Base-by-base conservation (phyloP, 1,284 basidiomycete species). In the Termitomyces sp. region DNA sequence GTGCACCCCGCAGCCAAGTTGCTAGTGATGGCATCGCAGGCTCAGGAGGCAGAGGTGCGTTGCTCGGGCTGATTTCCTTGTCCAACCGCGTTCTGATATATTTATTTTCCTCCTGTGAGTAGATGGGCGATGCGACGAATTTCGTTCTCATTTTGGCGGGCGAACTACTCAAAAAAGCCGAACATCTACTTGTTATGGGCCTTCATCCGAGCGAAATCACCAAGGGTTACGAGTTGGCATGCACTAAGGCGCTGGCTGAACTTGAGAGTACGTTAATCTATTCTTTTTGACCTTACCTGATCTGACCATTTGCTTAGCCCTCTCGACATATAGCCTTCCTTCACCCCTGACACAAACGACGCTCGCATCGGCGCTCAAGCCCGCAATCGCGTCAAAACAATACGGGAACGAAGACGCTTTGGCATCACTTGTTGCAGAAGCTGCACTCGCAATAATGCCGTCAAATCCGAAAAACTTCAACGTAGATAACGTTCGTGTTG, bases 51-150 rank as follows among this genome's bases (percentile, higher is more conserved):
- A 1, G 97, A 99, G 81, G 92, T 91, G 56, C 59, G 79, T 68
- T 14, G 10, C 31, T 35, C 18, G 0, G 46, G 13, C 53, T 51
- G 14, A n/a, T 39, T 24, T 19, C 43, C 41, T 21, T 19, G 38
- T n/a, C 44, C 11, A 45, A 28, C 16, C 39, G 39, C 50, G 46
- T 52, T 39, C 41, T 43, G 38, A 46, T 33, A 46, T 33, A 34
- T 4, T 28, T 44, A 35, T 43, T 41, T 44, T 43, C 41, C 37
- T 51, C 35, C 52, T 34, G 28, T 16, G 46, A n/a, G 39, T 62
- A 86, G 91, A 96, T 98, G 91, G 97, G 96, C 53, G 97, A 99
- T 73, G 84, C 91, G 48, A 98, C 96, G 51, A 98, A 98, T 71
- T 81, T 91, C 65, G 95, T 99, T 42, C 74, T 99, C 65, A 99